phyloP scores from a whole-genome alignment of 23 red algal genomes.

The Gracilaria domingensis region DNA sequence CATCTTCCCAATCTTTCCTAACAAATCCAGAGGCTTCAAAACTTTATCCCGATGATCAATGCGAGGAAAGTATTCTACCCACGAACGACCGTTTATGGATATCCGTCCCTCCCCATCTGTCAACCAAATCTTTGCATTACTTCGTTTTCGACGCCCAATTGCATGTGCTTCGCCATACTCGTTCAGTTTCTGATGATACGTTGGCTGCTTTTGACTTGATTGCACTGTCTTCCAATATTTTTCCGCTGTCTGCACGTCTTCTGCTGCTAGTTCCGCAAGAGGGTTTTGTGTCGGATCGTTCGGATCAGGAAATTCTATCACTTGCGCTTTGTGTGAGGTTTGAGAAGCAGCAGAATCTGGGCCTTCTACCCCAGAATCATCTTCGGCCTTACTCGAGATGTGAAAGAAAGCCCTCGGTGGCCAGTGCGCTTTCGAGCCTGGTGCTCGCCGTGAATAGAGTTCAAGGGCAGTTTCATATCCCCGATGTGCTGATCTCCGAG shows the following conservation, averaged over 20 bases:
- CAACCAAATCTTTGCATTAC: constrained; percentile 61
- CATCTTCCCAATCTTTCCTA: constrained; percentile 58
- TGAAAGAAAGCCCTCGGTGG: not conserved
- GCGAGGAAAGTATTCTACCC: constrained; percentile 84
- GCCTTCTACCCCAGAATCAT: not conserved
- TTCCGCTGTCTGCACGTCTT: constrained; percentile 37
- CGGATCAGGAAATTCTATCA: constrained; percentile 52
- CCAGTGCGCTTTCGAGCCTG: not conserved
- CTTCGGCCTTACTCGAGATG: not conserved
- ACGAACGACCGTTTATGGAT: constrained; percentile 68
- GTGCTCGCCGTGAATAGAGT: not conserved
- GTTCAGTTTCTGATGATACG: constrained; percentile 56
- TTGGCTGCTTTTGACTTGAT: not conserved
- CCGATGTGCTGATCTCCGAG: not conserved
- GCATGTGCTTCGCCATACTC: constrained; percentile 63
- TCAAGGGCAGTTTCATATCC: not conserved
- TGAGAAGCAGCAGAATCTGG: not conserved
- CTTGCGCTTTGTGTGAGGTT: not conserved
- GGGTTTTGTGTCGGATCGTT: constrained; percentile 57
- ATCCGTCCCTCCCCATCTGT: constrained; percentile 20
- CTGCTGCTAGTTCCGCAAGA: constrained; percentile 31
- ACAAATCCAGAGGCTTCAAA: constrained; percentile 52
- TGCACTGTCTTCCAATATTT: constrained; percentile 41
- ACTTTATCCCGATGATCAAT: constrained; percentile 83
- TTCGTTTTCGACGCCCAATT: constrained; percentile 76